Evolutionary conservation across 2,329 filamentous ascomycete genomes (phyloP).

Genomic region (Fusarium sp.): DNA sequence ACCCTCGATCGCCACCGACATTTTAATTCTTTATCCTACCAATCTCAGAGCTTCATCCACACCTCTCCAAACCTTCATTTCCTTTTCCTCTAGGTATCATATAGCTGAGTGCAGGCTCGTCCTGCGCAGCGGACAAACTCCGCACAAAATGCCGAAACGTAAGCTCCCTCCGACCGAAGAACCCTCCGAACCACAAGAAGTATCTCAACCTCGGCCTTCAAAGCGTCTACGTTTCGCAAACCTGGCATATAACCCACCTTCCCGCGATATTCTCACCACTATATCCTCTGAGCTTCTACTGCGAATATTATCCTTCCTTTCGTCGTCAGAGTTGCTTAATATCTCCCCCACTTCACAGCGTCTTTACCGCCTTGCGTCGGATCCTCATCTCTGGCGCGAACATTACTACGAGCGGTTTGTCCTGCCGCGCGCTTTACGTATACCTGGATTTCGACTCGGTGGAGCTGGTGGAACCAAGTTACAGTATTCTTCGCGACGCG

Average conservation of each 20-base stretch:
- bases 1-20: constrained; percentile 37
- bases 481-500: constrained; percentile 54
- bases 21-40: constrained; percentile 19
- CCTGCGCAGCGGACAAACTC: constrained; percentile 11
- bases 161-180: constrained; percentile 25
- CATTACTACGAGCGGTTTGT: constrained; percentile 91
- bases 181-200: background rate
- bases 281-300: constrained; percentile 90
- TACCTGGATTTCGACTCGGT: constrained; percentile 68
- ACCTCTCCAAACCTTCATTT: background rate
- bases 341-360: constrained; percentile 74
- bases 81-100: background rate
- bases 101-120: constrained; percentile 9
- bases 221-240: constrained; percentile 37
- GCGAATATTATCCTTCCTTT: constrained; percentile 81
- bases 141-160: constrained; percentile 39
- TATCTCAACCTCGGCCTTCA: constrained; percentile 12
- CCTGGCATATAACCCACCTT: constrained; percentile 9
- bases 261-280: constrained; percentile 69
- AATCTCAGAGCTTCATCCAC: background rate
- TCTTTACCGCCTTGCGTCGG: constrained; percentile 75
- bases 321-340: constrained; percentile 71
- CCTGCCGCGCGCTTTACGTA: constrained; percentile 77
- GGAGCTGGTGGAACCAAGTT: constrained; percentile 45
- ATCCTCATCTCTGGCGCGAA: constrained; percentile 90